Evolutionary conservation across 2,329 filamentous ascomycete genomes (phyloP), one percentile per base, ranked within the genome.

Genomic region (Fusarium virguliforme): DNA sequence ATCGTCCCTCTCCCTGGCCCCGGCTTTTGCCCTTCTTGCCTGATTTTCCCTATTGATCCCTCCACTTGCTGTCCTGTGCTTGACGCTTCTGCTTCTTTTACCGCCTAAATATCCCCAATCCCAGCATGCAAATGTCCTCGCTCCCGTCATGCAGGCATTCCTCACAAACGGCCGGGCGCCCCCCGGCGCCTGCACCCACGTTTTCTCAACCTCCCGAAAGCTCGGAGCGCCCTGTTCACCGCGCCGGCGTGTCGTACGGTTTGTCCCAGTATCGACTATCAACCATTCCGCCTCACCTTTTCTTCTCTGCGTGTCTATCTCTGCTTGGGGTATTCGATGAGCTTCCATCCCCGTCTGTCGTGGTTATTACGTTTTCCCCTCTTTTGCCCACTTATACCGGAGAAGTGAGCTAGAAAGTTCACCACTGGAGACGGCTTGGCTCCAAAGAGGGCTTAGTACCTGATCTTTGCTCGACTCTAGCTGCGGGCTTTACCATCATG

Each of bases 401-500:
- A 66, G 68, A 41, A 62, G 64, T 60, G 57, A 71, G 68, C 68
- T 71, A 71, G 68, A 69, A 71, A 56, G 51, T 60, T 71, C 68
- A 67, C 51, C 64, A 64, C 56, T 41, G n/a, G 56, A 46, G 48
- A 71, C 68, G 56, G 68, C 55, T 60, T 56, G 68, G 60, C 68
- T 56, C 41, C 18, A 66, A 56, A 46, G 41, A 58, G 30, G 68
- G 68, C 48, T 71, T 71, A 71, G 68, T 65, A 55, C 48, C 57
- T 71, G 68, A 71, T 71, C 68, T 68, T 71, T 41, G 61, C 68
- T 71, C 65, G 41, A 68, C 40, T 56, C 56, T 62, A 69, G 60
- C 68, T 72, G 69, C 69, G 68, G 68, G 61, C 55, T 68, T 74
- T 71, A 65, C 58, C 64, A 62, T 64, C 63, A 62, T 65, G 62